Evolutionary conservation across 2,329 filamentous ascomycete genomes (phyloP).

Genomic region (Cytospora piceae): DNA sequence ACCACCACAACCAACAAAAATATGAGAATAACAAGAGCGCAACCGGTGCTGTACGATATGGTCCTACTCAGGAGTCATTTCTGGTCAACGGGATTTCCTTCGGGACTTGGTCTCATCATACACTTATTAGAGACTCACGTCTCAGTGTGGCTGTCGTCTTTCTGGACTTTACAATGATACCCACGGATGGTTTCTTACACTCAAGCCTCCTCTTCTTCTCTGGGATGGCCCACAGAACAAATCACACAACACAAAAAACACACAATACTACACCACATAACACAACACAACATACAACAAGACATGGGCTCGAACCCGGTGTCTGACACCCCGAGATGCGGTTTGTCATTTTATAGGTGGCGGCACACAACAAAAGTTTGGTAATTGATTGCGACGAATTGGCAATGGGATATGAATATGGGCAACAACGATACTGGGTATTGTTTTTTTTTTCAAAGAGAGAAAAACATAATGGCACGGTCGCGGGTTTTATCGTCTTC

Average conservation of each 20-base stretch:
- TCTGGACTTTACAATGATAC: slow-evolving; percentile 31
- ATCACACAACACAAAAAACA: slow-evolving; percentile 1
- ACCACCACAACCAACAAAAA: slow-evolving; percentile 11
- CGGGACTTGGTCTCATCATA: slow-evolving; percentile 25
- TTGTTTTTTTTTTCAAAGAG: background rate
- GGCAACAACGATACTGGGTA: slow-evolving; percentile 14
- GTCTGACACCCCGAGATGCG: no score
- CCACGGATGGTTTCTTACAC: slow-evolving; percentile 26
- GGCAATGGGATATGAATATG: slow-evolving; percentile 11
- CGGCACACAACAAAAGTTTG: slow-evolving; percentile 14
- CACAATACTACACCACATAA: background rate
- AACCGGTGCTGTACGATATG: slow-evolving; percentile 28
- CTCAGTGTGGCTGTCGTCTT: slow-evolving; percentile 29
- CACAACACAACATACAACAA: background rate
- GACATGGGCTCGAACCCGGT: background rate
- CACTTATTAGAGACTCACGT: slow-evolving; percentile 29
- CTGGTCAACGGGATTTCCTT: slow-evolving; percentile 22
- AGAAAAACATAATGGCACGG: slow-evolving; percentile 25
- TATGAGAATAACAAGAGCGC: slow-evolving; percentile 12
- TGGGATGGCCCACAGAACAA: background rate
- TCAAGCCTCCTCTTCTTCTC: background rate
- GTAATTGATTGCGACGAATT: slow-evolving; percentile 7
- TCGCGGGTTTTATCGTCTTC: slow-evolving; percentile 14
- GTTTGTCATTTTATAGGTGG: slow-evolving; percentile 12
- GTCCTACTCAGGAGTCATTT: slow-evolving; percentile 8